Evolutionary conservation across 1,284 basidiomycete species (phyloP).

Genomic region (Sporisorium reilianum): DNA sequence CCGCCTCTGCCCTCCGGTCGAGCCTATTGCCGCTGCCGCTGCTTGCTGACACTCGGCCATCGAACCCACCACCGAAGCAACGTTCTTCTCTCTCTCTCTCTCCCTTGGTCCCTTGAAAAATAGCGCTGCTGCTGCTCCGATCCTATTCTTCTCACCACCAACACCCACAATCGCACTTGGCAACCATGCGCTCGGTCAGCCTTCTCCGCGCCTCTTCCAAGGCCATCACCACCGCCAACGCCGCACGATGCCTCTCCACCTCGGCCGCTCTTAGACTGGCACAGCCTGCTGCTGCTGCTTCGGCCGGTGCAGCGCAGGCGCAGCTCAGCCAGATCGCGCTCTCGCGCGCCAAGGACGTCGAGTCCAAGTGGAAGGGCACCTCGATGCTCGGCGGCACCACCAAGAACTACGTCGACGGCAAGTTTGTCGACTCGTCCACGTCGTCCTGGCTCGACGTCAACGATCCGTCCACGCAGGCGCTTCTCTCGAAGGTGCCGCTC

Average conservation of each 20-base stretch:
- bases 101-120: not conserved
- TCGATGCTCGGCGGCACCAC: conserved; percentile 81
- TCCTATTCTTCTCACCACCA: conserved; percentile 3
- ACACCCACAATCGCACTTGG: not conserved
- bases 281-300: conserved; percentile 33
- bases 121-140: not conserved
- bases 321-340: conserved; percentile 53
- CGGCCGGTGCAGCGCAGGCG: conserved; percentile 23
- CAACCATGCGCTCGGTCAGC: conserved; percentile 28
- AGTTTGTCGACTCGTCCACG: conserved; percentile 85
- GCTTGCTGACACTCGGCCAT: too few species aligned
- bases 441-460: conserved; percentile 84
- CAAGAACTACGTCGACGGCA: conserved; percentile 83
- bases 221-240: conserved; percentile 16
- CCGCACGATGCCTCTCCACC: conserved; percentile 39
- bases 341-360: conserved; percentile 55
- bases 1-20: not conserved
- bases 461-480: conserved; percentile 89
- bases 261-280: conserved; percentile 33
- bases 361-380: conserved; percentile 81
- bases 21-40: not conserved
- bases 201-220: conserved; percentile 34
- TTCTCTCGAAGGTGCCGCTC: conserved; percentile 89
- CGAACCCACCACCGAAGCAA: not conserved
- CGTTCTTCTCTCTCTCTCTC: too few species aligned